Evolutionary conservation across 257 asterid genomes (phyloP).

Genomic region (Penstemon eatonii): DNA sequence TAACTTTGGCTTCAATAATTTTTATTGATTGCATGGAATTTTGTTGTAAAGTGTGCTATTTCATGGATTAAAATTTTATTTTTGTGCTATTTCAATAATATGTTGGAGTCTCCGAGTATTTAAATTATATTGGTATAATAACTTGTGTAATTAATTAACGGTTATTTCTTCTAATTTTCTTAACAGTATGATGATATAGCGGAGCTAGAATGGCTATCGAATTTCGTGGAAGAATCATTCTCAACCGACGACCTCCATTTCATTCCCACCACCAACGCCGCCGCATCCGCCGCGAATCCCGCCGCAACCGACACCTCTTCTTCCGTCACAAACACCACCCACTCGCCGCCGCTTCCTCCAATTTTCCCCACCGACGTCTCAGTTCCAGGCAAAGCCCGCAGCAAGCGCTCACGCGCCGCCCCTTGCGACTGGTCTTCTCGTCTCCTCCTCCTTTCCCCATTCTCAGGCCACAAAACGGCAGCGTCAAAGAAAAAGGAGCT

Average conservation of each 20-base stretch:
- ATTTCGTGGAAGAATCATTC: constrained; percentile 94
- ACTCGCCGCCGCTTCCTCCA: constrained; percentile 42
- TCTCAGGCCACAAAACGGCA: constrained; percentile 32
- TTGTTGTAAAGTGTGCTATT: constrained; percentile 37
- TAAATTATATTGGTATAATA: no score
- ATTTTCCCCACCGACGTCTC: constrained; percentile 65
- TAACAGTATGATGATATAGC: constrained; percentile 87
- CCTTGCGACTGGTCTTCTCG: constrained; percentile 98
- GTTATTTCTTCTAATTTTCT: neutral
- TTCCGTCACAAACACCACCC: constrained; percentile 42
- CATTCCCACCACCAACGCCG: constrained; percentile 49
- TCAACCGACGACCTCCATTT: constrained; percentile 75
- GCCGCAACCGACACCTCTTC: constrained; percentile 46
- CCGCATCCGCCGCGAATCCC: constrained; percentile 33
- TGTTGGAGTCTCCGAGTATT: no score
- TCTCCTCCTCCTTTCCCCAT: constrained; percentile 58
- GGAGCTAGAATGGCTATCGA: constrained; percentile 98
- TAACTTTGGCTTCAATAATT: neutral
- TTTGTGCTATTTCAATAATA: no score
- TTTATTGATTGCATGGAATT: constrained; percentile 36
- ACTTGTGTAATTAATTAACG: constrained; percentile 6
- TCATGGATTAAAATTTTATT: neutral
- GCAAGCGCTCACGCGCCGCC: constrained; percentile 94
- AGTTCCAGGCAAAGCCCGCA: constrained; percentile 92
- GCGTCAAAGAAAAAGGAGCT: constrained; percentile 43